Percentiles rank a stretch among this genome's conserved stretches.
Conservation (phyloP, 169 alveolate species). For the Perkinsus olseni region DNA sequence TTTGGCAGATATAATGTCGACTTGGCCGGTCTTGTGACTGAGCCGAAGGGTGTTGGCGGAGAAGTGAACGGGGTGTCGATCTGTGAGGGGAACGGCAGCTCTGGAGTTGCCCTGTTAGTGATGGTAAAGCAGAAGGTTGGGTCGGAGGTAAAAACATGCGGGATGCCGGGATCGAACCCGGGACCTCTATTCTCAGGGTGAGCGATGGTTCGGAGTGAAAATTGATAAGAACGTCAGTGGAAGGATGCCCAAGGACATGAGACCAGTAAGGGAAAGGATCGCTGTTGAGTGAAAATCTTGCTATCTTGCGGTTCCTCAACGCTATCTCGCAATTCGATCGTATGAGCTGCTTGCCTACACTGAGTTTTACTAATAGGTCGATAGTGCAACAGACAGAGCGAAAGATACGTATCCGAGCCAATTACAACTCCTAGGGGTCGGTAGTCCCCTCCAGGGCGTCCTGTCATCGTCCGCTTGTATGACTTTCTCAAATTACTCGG, state of each 20-base stretch:
- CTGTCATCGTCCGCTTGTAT: too few relatives aligned
- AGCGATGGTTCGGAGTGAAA: neutral
- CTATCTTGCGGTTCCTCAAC: neutral
- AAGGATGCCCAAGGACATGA: neutral
- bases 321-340: too few relatives aligned
- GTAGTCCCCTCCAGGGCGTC: too few relatives aligned
- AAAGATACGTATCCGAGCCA: too few relatives aligned
- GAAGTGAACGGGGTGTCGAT: neutral
- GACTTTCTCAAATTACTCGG: neutral
- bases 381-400: too few relatives aligned
- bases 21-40: neutral
- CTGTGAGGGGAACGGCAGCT: neutral
- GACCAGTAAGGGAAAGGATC: neutral
- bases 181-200: neutral
- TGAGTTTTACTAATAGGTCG: too few relatives aligned
- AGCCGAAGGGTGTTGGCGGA: neutral
- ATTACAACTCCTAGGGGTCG: too few relatives aligned
- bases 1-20: neutral
- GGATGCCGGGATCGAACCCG: neutral
- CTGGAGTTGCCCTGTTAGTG: neutral
- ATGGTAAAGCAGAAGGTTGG: neutral
- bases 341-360: too few relatives aligned
- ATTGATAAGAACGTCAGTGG: neutral
- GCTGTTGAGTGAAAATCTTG: neutral
- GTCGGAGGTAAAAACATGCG: neutral